Evolutionary conservation across 2,329 filamentous ascomycete species (phyloP), one percentile per base, ranked within the genome.

Genomic region (Botrytis byssoidea): DNA sequence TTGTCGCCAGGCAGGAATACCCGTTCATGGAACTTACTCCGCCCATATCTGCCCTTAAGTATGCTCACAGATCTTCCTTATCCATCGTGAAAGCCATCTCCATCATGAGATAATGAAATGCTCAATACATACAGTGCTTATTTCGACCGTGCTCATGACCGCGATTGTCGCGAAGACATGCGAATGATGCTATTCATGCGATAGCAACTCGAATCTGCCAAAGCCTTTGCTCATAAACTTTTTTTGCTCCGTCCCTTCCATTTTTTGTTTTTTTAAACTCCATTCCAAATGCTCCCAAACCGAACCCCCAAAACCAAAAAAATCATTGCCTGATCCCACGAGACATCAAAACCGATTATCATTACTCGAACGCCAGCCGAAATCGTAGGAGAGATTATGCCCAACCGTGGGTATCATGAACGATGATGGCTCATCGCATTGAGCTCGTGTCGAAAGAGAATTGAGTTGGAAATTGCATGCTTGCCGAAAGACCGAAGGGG

Each of bases 381-480:
- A 37, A 68, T 37, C 63, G 59, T 68, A 46, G 44, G 59, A 51
- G 57, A 73, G 25, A 73, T 60, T 57, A 42, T 73, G 55, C 74
- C 61, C 74, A 71, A 57, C 73, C 72, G 73, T 73, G 78, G 80
- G 79, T 81, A 81, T 81, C 77, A 76, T 75, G 74, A 70, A 42
- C 57, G 57, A 65, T 73, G 72, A 75, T 55, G 16, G 18, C 76
- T 81, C 73, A 82, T 77, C 80, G 78, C 80, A 82, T 81, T 63
- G 80, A 81, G 71, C 80, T 82, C 67, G 80, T 81, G 75, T 91
- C 89, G 81, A 93, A 94, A 70, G 90, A 89, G 82, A 95, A 96
- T 73, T 93, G 92, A 2, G 92, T 93, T 18, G 94, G 94, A 79
- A 97, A 97, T 77, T 95, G 93, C 95, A 97, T 97, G 83, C 93